phyloP scores from a whole-genome alignment of 345 rosid species.

The Viola odorata region DNA sequence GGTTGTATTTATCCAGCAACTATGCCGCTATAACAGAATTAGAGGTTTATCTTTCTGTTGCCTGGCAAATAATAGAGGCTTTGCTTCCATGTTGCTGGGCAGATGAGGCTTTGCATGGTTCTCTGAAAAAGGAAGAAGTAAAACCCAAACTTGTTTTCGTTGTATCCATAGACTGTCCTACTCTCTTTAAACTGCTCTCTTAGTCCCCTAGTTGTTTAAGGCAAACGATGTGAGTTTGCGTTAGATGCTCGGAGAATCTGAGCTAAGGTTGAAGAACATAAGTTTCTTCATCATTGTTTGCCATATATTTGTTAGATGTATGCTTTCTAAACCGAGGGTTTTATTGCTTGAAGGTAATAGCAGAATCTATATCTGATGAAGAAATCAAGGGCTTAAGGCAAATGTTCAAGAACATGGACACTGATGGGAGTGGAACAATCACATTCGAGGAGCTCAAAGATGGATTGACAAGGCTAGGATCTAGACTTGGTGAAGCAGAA shows the following conservation, averaged over 20 bases:
- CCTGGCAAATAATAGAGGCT: too few species aligned
- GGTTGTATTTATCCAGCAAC: too few species aligned
- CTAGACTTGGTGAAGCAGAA: conserved; percentile 25
- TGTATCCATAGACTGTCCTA: not conserved
- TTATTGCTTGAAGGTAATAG: conserved; percentile 19
- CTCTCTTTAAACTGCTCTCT: not conserved
- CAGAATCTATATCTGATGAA: conserved; percentile 26
- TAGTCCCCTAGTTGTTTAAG: not conserved
- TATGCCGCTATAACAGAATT: too few species aligned
- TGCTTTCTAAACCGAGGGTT: not conserved
- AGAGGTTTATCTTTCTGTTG: too few species aligned
- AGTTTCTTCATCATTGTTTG: not conserved
- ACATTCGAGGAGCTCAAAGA: conserved; percentile 32
- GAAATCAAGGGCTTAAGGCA: conserved; percentile 31
- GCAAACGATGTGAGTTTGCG: not conserved
- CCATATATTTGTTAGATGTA: not conserved
- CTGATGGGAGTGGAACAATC: conserved; percentile 29
- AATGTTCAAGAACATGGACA: conserved; percentile 32
- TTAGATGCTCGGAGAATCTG: not conserved
- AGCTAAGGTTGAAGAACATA: not conserved
- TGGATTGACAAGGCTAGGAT: conserved; percentile 26
- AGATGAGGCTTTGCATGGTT: too few species aligned
- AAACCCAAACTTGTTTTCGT: too few species aligned
- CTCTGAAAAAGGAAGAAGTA: too few species aligned
- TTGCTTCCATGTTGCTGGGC: too few species aligned